Evolutionary conservation across 2,329 filamentous ascomycete genomes (phyloP).

Genomic region (Chaetomium olivaceum): DNA sequence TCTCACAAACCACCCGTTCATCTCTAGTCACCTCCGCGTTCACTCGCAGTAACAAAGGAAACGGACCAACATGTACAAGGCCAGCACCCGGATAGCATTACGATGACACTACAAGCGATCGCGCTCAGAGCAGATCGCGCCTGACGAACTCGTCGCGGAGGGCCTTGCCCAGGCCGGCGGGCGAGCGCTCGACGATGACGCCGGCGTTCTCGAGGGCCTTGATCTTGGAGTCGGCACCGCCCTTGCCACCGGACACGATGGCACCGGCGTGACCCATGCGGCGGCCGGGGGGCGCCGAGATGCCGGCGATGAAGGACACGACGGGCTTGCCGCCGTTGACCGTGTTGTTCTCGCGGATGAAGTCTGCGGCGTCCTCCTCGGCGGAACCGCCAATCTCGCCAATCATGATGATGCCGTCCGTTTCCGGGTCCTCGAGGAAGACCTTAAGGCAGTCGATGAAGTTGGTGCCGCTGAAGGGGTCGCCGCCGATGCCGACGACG

Average conservation of each 20-base stretch:
- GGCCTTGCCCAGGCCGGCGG: conserved; percentile 87
- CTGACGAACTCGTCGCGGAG: conserved; percentile 95
- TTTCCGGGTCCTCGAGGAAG: conserved; percentile 94
- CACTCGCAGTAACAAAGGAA: conserved; percentile 17
- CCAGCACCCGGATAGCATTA: conserved; percentile 3
- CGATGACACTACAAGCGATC: background rate
- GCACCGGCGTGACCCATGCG: conserved; percentile 99
- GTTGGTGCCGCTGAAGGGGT: conserved; percentile 98
- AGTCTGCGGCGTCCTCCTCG: conserved; percentile 97
- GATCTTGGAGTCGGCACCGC: conserved; percentile 98
- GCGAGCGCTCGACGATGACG: conserved; percentile 94
- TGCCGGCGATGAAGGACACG: conserved; percentile 97
- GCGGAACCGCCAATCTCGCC: conserved; percentile 97
- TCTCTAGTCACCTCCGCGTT: background rate
- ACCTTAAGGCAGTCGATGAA: conserved; percentile 99
- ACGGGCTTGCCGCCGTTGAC: conserved; percentile 85
- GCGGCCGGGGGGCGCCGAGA: conserved; percentile 91
- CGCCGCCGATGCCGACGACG: conserved; percentile 96
- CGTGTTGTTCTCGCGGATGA: conserved; percentile 88
- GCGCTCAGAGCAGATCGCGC: conserved; percentile 81
- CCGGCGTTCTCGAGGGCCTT: conserved; percentile 87
- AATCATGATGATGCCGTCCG: conserved; percentile 99
- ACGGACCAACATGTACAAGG: conserved; percentile 25
- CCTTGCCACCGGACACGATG: conserved; percentile 96
- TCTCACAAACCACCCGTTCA: conserved; percentile 6